Percentiles rank a stretch among this genome's conserved stretches.
Conservation (phyloP, 495 filamentous ascomycete genomes). For the Penicillium cosmopolitanum region DNA sequence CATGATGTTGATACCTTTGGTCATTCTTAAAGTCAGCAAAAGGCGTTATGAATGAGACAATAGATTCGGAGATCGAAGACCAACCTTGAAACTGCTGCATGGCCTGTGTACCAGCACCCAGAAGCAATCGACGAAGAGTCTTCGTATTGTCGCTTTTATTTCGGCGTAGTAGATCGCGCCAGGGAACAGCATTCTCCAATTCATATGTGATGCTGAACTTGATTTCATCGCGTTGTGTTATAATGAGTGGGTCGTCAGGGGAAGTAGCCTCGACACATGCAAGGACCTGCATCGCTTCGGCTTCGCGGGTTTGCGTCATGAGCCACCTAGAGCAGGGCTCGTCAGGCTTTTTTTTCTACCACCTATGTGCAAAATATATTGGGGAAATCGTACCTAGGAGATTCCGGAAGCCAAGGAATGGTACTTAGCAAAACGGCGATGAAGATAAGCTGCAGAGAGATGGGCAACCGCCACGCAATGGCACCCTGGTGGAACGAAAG, state of each 20-base stretch:
- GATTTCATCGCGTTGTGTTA: conserved; percentile 6
- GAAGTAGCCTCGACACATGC: conserved; percentile 6
- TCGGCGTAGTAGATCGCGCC: conserved; percentile 1
- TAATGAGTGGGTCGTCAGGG: background rate
- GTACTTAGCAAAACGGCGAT: background rate
- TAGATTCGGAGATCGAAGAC: background rate
- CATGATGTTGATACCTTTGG: conserved; percentile 1
- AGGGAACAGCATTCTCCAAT: background rate
- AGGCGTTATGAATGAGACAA: background rate
- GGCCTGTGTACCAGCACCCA: conserved; percentile 1
- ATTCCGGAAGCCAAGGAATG: conserved; percentile 1
- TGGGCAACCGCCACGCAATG: conserved; percentile 39
- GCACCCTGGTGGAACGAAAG: conserved; percentile 44
- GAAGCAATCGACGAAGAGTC: background rate
- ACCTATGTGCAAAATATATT: background rate
- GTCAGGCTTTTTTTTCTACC: background rate
- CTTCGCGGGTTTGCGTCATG: conserved; percentile 4
- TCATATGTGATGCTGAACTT: conserved; percentile 5
- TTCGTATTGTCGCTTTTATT: conserved; percentile 1
- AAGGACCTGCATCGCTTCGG: conserved; percentile 9
- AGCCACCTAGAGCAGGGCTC: conserved; percentile 3
- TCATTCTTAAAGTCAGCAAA: background rate
- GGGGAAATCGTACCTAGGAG: background rate
- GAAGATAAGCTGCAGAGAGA: conserved; percentile 19
- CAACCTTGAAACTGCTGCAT: conserved; percentile 4